Conservation (phyloP, 176 grass and related monocot species). For the Miscanthus lutarioriparius region DNA sequence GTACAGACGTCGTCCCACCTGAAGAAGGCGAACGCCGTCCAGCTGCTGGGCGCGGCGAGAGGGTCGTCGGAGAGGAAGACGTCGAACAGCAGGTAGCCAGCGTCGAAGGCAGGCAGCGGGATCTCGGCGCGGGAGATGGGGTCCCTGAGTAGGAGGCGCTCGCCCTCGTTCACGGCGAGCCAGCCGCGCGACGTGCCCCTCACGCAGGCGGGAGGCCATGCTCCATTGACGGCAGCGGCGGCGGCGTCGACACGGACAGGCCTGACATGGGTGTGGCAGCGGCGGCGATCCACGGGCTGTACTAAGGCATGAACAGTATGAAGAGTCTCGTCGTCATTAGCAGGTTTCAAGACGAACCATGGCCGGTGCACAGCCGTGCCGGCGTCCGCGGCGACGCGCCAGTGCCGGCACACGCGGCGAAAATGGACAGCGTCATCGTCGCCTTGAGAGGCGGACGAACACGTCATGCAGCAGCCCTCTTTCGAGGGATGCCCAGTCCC, state of each 20-base stretch:
- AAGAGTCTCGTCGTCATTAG: too few relatives aligned
- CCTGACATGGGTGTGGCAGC: neutral
- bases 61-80: constrained; percentile 25
- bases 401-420: neutral
- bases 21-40: neutral
- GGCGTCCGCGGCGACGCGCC: neutral
- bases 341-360: neutral
- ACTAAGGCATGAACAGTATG: neutral
- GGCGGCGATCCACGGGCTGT: neutral
- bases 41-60: neutral
- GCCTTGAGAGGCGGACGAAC: neutral
- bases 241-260: neutral
- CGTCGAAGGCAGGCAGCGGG: neutral
- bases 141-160: neutral
- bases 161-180: neutral
- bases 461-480: neutral
- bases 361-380: neutral
- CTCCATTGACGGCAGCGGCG: neutral
- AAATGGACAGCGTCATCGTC: neutral
- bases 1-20: neutral
- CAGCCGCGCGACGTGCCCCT: neutral
- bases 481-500: neutral
- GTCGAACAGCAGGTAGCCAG: neutral
- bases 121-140: neutral
- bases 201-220: neutral